A percentile compares a stretch with the other conserved stretches of the same genome.
These are phyloP conservation scores for Reticulascus tulasneorum DNA, from an alignment of 2,329 filamentous ascomycete genomes.

Conservation along the genomic window DNA sequence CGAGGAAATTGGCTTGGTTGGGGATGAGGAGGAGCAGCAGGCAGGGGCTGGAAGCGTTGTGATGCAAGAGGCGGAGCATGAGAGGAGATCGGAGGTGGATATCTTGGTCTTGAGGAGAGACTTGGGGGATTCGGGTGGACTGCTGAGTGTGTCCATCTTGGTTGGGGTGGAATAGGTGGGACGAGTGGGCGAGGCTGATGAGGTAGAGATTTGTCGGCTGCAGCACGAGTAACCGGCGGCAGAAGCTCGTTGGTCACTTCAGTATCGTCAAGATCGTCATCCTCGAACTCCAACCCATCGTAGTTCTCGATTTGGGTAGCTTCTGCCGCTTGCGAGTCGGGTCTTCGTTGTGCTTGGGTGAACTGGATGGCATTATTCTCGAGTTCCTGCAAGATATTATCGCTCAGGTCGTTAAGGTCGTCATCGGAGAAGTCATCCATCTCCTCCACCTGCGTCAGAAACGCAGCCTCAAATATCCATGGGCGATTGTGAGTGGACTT, in stretches of 20 bases:
- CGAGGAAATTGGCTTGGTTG: constrained; percentile 39
- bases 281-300: constrained; percentile 44
- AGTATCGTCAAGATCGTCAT: constrained; percentile 56
- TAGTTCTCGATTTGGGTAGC: constrained; percentile 22
- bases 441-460: not conserved
- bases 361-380: constrained; percentile 60
- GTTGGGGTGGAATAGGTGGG: constrained; percentile 10
- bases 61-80: constrained; percentile 8
- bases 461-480: not conserved
- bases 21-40: constrained; percentile 23
- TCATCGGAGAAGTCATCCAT: constrained; percentile 63
- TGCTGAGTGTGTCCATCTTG: constrained; percentile 31
- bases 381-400: constrained; percentile 55
- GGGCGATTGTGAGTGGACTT: not conserved
- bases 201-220: constrained; percentile 31
- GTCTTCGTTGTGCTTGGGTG: constrained; percentile 45
- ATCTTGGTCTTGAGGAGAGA: constrained; percentile 14
- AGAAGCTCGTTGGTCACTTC: constrained; percentile 50
- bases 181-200: constrained; percentile 18
- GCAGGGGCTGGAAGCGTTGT: constrained; percentile 18
- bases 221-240: constrained; percentile 30
- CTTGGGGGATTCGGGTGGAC: constrained; percentile 1
- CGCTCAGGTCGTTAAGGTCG: constrained; percentile 57
- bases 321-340: constrained; percentile 18
- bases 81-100: constrained; percentile 9